These are phyloP conservation scores for Neofusicoccum cordaticola DNA, from an alignment of 2,329 filamentous ascomycete genomes.

Conservation along the genomic window DNA sequence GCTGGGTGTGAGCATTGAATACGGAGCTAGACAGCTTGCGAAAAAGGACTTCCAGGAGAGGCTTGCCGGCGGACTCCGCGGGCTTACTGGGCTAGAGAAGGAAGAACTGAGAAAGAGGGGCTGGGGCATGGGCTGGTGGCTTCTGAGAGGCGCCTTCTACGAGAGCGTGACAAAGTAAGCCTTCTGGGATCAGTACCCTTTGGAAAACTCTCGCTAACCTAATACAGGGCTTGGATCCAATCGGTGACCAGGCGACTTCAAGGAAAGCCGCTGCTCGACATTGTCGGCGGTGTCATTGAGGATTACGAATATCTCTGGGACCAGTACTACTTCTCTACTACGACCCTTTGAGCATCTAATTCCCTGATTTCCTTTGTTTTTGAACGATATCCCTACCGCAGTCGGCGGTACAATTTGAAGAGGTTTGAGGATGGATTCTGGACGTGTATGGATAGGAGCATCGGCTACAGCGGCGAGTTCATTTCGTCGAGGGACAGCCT, in stretches of 20 bases:
- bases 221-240: slow-evolving; percentile 58
- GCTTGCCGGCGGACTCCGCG: slow-evolving; percentile 69
- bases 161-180: slow-evolving; percentile 75
- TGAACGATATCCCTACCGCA: slow-evolving; percentile 13
- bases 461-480: neutral
- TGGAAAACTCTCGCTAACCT: slow-evolving; percentile 22
- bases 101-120: slow-evolving; percentile 86
- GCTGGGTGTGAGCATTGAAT: slow-evolving; percentile 79
- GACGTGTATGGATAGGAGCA: neutral
- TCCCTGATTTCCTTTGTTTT: neutral
- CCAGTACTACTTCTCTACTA: slow-evolving; percentile 85
- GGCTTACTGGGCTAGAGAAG: slow-evolving; percentile 77
- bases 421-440: neutral
- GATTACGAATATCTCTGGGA: slow-evolving; percentile 99
- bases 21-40: slow-evolving; percentile 79
- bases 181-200: neutral
- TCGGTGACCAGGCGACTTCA: slow-evolving; percentile 68
- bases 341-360: slow-evolving; percentile 45
- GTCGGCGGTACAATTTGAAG: neutral
- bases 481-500: too few relatives aligned
- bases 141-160: slow-evolving; percentile 95
- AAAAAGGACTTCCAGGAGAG: slow-evolving; percentile 63
- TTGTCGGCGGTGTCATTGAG: slow-evolving; percentile 82
- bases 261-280: slow-evolving; percentile 70
- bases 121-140: slow-evolving; percentile 93